Evolutionary conservation across 495 filamentous ascomycete genomes (phyloP).

Genomic region (Glutinoglossum americanum): DNA sequence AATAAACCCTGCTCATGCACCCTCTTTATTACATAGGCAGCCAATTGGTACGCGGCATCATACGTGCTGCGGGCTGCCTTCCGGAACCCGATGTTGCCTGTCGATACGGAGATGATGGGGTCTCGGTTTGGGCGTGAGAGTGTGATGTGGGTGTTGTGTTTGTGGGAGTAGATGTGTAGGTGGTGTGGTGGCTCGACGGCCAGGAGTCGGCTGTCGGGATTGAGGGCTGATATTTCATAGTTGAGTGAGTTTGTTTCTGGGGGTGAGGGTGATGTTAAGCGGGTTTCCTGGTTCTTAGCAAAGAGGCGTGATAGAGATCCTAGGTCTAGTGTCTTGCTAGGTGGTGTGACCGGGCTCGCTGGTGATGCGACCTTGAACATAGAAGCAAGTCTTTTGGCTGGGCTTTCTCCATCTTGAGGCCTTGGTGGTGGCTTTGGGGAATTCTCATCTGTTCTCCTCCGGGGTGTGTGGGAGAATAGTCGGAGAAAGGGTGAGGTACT

Average conservation of each 20-base stretch:
- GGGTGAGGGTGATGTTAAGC: neutral
- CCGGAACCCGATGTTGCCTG: constrained; percentile 70
- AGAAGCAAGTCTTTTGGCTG: neutral
- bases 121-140: constrained; percentile 60
- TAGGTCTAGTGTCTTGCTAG: neutral
- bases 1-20: constrained; percentile 52
- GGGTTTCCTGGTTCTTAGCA: neutral
- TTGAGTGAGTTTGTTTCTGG: neutral
- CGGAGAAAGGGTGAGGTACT: neutral
- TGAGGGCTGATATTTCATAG: neutral
- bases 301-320: neutral
- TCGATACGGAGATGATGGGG: constrained; percentile 49
- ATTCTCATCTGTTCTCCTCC: neutral
- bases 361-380: neutral
- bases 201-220: neutral
- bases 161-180: constrained; percentile 65
- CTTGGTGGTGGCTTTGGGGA: neutral
- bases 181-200: constrained; percentile 34
- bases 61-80: constrained; percentile 58
- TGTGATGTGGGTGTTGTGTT: constrained; percentile 88
- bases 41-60: constrained; percentile 85
- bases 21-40: constrained; percentile 51
- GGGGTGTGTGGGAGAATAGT: neutral
- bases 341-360: neutral
- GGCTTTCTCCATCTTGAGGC: neutral